These are phyloP conservation scores for Cystobasidium tubakii DNA, from an alignment of 768 basidiomycete species.

Conservation along the genomic window DNA sequence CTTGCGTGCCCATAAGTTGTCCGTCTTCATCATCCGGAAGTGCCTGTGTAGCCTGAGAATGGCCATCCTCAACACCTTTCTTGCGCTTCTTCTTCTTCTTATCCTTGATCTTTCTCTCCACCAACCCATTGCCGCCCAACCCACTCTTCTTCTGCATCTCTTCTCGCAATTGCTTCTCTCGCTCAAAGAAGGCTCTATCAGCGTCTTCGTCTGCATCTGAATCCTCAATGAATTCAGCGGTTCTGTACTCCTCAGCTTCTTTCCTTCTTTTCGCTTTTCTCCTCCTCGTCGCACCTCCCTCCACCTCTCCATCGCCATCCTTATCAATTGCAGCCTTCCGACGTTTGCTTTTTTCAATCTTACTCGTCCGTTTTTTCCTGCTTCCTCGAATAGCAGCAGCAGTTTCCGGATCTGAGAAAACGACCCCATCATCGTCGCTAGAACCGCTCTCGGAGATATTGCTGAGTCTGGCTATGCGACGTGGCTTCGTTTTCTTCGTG, in stretches of 20 bases:
- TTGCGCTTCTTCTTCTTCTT: slow-evolving; percentile 23
- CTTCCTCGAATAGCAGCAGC: slow-evolving; percentile 23
- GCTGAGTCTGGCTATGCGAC: slow-evolving; percentile 5
- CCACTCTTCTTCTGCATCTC: slow-evolving; percentile 31
- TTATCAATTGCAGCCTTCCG: background rate
- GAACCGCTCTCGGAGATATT: slow-evolving; percentile 28
- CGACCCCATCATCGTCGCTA: slow-evolving; percentile 21
- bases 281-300: background rate
- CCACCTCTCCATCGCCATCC: background rate
- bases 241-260: slow-evolving; percentile 29
- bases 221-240: slow-evolving; percentile 31
- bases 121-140: background rate
- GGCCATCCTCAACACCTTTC: slow-evolving; percentile 3
- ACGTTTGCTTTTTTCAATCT: background rate
- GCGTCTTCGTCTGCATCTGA: slow-evolving; percentile 34
- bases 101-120: background rate
- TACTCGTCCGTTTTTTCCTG: background rate
- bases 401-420: slow-evolving; percentile 23
- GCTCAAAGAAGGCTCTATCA: slow-evolving; percentile 27
- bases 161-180: slow-evolving; percentile 7
- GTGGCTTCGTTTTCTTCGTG: slow-evolving; percentile 44
- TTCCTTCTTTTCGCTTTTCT: slow-evolving; percentile 16
- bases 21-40: background rate
- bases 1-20: background rate
- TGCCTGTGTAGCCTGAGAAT: background rate